Evolutionary conservation across 495 filamentous ascomycete species (phyloP).

Genomic region (Extremus antarcticus): DNA sequence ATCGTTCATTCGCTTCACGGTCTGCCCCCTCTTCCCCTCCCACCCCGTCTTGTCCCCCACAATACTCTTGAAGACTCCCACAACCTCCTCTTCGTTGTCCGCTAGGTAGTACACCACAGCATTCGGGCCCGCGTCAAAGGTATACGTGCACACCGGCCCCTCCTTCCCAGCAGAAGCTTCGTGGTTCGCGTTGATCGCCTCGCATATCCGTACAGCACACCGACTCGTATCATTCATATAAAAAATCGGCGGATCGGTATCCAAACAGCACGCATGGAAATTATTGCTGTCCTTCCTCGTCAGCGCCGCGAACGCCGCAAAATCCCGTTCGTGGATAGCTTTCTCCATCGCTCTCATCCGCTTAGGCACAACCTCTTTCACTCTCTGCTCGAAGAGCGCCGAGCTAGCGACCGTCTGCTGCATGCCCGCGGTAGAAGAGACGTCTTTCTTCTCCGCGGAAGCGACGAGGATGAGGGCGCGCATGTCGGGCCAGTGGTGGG

Average conservation of each 20-base stretch:
- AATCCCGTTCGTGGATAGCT: slow-evolving; percentile 67
- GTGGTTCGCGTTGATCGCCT: slow-evolving; percentile 57
- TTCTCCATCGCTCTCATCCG: slow-evolving; percentile 80
- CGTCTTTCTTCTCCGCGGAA: slow-evolving; percentile 86
- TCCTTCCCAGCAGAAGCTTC: slow-evolving; percentile 20
- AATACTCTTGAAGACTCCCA: slow-evolving; percentile 54
- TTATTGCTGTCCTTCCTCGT: slow-evolving; percentile 94
- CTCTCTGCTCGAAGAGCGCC: slow-evolving; percentile 64
- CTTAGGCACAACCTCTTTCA: slow-evolving; percentile 60
- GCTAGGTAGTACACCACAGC: slow-evolving; percentile 89
- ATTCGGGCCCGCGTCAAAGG: slow-evolving; percentile 95
- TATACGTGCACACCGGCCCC: slow-evolving; percentile 78
- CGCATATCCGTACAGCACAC: slow-evolving; percentile 75
- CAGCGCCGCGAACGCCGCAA: slow-evolving; percentile 73
- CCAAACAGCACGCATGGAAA: slow-evolving; percentile 90
- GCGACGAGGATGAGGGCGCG: slow-evolving; percentile 81
- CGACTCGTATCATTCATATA: slow-evolving; percentile 91
- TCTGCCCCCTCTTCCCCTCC: slow-evolving; percentile 38
- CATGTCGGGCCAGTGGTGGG: slow-evolving; percentile 90
- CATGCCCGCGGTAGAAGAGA: slow-evolving; percentile 86
- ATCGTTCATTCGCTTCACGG: slow-evolving; percentile 38
- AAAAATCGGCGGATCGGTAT: slow-evolving; percentile 94
- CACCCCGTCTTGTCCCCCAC: slow-evolving; percentile 36
- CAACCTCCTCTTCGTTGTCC: slow-evolving; percentile 56
- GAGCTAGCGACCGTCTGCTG: slow-evolving; percentile 88